Evolutionary conservation across 139 green algal genomes (phyloP).

Genomic region (Coelastrella sp.): DNA sequence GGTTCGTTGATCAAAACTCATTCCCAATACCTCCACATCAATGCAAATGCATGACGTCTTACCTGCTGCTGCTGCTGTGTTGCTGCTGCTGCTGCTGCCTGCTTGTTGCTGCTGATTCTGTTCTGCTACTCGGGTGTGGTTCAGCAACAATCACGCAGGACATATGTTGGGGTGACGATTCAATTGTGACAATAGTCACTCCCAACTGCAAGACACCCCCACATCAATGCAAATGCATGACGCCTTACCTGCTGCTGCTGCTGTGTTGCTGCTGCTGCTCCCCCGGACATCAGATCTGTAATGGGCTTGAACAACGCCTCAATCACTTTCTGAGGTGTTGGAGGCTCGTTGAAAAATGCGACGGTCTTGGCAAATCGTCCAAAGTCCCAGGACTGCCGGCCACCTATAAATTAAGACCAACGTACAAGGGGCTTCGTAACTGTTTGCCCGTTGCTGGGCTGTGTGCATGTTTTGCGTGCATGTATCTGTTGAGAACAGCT

Average conservation of each 20-base stretch:
- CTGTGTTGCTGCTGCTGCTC: slow-evolving; percentile 30
- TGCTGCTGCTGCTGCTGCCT: too few relatives aligned
- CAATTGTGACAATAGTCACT: background rate
- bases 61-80: slow-evolving; percentile 23
- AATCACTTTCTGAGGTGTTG: background rate
- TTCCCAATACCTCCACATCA: background rate
- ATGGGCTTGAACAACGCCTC: background rate
- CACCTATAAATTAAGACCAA: background rate
- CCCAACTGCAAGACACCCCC: background rate
- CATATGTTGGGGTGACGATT: too few relatives aligned
- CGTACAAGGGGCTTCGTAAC: background rate
- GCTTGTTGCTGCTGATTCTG: too few relatives aligned
- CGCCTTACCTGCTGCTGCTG: slow-evolving; percentile 19
- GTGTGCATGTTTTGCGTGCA: background rate
- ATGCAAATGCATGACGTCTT: background rate
- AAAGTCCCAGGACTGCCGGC: slow-evolving; percentile 77
- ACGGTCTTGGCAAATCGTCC: slow-evolving; percentile 80
- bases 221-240: background rate
- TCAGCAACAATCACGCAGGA: too few relatives aligned
- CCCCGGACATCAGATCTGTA: slow-evolving; percentile 14
- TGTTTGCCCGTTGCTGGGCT: background rate
- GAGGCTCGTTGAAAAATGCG: slow-evolving; percentile 77
- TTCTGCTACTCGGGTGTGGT: too few relatives aligned
- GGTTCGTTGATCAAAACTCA: background rate
- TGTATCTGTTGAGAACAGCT: too few relatives aligned